phyloP scores from a whole-genome alignment of 2,329 filamentous ascomycete genomes.

The Neofusicoccum sp. region DNA sequence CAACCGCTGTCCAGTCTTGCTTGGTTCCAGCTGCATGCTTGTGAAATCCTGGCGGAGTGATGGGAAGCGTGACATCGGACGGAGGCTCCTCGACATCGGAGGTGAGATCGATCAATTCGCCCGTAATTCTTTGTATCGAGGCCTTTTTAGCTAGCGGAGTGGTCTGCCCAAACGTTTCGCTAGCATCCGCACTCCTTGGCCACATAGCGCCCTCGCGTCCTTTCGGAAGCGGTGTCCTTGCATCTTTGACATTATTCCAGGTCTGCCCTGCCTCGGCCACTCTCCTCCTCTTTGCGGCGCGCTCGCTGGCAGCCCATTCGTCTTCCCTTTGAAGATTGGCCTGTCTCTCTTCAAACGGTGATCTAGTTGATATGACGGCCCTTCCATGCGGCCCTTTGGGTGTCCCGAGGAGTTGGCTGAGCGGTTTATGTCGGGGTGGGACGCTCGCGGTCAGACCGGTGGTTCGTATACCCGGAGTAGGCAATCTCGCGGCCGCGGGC shows the following conservation, averaged over 20 bases:
- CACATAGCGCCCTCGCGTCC: neutral
- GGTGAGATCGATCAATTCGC: slow-evolving; percentile 10
- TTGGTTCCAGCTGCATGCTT: neutral
- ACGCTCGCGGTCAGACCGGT: slow-evolving; percentile 20
- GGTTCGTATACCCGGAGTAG: slow-evolving; percentile 24
- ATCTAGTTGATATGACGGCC: slow-evolving; percentile 55
- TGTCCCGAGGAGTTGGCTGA: slow-evolving; percentile 64
- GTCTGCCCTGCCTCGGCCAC: slow-evolving; percentile 21
- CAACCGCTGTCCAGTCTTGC: neutral
- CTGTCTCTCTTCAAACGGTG: slow-evolving; percentile 61
- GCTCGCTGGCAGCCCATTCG: slow-evolving; percentile 30
- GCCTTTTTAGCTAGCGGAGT: neutral
- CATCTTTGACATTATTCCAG: slow-evolving; percentile 25
- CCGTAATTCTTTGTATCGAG: neutral
- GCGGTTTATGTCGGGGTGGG: slow-evolving; percentile 52
- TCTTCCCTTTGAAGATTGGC: slow-evolving; percentile 27
- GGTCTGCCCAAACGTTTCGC: neutral
- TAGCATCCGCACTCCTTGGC: neutral
- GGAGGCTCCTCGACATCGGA: slow-evolving; percentile 8
- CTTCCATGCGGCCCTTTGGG: slow-evolving; percentile 64
- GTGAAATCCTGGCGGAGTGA: neutral
- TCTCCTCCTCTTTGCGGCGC: slow-evolving; percentile 42
- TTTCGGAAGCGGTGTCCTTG: slow-evolving; percentile 6
- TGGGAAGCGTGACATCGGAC: slow-evolving; percentile 15
- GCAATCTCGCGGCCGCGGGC: slow-evolving; percentile 38